A percentile compares a stretch with the other conserved stretches of the same genome.
These are phyloP conservation scores for Aureobasidium sp. DNA, from an alignment of 2,329 filamentous ascomycete species.

Conservation along the genomic window DNA sequence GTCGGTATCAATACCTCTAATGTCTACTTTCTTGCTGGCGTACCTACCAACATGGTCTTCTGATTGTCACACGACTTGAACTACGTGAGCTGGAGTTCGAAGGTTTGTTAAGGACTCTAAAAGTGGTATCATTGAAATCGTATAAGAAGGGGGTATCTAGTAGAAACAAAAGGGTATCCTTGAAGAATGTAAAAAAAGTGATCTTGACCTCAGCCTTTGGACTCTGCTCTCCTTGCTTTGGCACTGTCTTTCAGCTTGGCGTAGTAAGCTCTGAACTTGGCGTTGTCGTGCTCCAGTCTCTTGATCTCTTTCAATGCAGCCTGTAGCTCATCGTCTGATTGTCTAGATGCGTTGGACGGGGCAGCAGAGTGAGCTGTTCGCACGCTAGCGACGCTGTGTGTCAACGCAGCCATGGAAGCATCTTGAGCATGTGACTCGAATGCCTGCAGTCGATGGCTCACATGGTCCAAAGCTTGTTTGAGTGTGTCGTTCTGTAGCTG, in stretches of 20 bases:
- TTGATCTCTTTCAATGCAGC: slow-evolving; percentile 6
- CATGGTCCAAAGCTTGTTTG: slow-evolving; percentile 76
- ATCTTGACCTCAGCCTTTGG: not conserved
- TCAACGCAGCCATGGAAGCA: slow-evolving; percentile 63
- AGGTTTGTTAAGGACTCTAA: not conserved
- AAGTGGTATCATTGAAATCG: not conserved
- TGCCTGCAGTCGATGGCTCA: slow-evolving; percentile 79
- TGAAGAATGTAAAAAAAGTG: not conserved
- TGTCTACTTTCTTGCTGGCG: not conserved
- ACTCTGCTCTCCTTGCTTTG: slow-evolving; percentile 9
- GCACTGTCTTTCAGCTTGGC: slow-evolving; percentile 16
- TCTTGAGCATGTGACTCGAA: slow-evolving; percentile 91
- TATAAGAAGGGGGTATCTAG: not conserved
- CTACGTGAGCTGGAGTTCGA: too few species aligned
- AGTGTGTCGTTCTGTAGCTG: slow-evolving; percentile 81
- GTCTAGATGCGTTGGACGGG: not conserved
- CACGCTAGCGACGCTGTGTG: slow-evolving; percentile 60
- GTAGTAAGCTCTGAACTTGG: slow-evolving; percentile 8
- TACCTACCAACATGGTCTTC: too few species aligned
- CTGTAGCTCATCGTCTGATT: slow-evolving; percentile 9
- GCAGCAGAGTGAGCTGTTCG: not conserved
- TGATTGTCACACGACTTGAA: too few species aligned
- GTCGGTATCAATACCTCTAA: not conserved
- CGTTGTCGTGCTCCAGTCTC: slow-evolving; percentile 5
- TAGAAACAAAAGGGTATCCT: not conserved